Base-by-base conservation (phyloP, 768 basidiomycete genomes). In the Leccinum subtestaceum region DNA sequence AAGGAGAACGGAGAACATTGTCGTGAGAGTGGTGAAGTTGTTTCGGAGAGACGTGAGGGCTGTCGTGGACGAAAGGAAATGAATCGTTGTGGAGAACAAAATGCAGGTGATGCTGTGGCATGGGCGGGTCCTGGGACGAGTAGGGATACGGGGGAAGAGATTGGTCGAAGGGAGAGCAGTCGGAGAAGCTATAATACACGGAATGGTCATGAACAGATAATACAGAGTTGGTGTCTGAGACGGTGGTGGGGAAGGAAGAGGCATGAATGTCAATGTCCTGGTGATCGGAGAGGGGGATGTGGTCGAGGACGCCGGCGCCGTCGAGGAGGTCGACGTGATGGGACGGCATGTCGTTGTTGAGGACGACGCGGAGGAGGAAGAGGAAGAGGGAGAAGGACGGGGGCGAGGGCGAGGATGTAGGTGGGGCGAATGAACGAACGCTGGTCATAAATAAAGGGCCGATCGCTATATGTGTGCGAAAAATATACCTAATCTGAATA, bases 101-200 rank as follows among this genome's bases (percentile, higher is more conserved):
- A 45, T 70, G 64, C 27, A 72, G 25, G 53, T 75, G 72, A 7
- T 67, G 56, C n/a, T 68, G 70, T 2, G 65, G 57, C 10, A 71
- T 57, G 53, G 64, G 71, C 13, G 60, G 4, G 56, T 71, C 67
- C 11, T 74, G 72, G 13, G 65, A 34, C 11, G 63, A 47, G 63
- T 74, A 75, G 19, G 64, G 51, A 61, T 67, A 71, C 23, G 63
- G 32, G 12, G 60, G 52, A 56, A 72, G 66, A 10, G 63, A 17
- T 36, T 60, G 64, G 1, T 65, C 29, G 60, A 68, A 73, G 47
- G 62, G 43, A 46, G 31, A 53, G 57, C 63, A 72, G 40, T 70
- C 70, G 1, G 66, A 11, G 60, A 74, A 70, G 65, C 53, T 72
- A 72, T 74, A 73, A 73, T 73, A 73, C 70, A 73, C 43, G 4